Conservation (phyloP, 257 asterid species). For the Jacaranda mimosifolia region DNA sequence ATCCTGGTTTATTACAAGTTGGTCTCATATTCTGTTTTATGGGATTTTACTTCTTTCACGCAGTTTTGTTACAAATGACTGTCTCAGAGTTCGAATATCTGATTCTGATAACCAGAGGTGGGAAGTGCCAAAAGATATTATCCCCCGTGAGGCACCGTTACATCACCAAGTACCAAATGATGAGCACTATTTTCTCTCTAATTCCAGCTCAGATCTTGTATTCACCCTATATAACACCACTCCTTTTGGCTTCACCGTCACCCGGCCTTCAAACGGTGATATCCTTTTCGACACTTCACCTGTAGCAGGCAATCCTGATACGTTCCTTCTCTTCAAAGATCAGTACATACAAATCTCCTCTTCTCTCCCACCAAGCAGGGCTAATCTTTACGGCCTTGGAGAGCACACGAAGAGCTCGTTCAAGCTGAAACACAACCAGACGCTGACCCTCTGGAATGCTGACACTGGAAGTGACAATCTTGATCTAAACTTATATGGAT, state of each 20-base stretch:
- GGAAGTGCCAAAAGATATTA: slow-evolving; percentile 52
- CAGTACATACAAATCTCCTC: slow-evolving; percentile 62
- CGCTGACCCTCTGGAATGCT: slow-evolving; percentile 58
- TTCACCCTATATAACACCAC: slow-evolving; percentile 49
- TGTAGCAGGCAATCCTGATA: slow-evolving; percentile 18
- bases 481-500: slow-evolving; percentile 55
- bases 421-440: slow-evolving; percentile 47
- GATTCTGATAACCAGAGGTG: slow-evolving; percentile 49
- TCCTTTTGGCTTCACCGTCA: slow-evolving; percentile 50
- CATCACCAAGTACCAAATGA: background rate
- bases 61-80: slow-evolving; percentile 47
- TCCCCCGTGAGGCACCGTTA: slow-evolving; percentile 38
- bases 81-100: slow-evolving; percentile 49
- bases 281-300: slow-evolving; percentile 51
- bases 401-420: slow-evolving; percentile 57
- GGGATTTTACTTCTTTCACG: background rate
- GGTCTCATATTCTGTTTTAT: background rate
- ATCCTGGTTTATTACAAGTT: no score
- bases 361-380: slow-evolving; percentile 40
- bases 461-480: slow-evolving; percentile 44
- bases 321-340: slow-evolving; percentile 52
- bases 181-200: slow-evolving; percentile 22
- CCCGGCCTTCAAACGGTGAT: slow-evolving; percentile 49
- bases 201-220: slow-evolving; percentile 41
- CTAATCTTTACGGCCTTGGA: slow-evolving; percentile 56